phyloP scores from a whole-genome alignment of 108 stramenopile genomes.

The Nitzschia palea region DNA sequence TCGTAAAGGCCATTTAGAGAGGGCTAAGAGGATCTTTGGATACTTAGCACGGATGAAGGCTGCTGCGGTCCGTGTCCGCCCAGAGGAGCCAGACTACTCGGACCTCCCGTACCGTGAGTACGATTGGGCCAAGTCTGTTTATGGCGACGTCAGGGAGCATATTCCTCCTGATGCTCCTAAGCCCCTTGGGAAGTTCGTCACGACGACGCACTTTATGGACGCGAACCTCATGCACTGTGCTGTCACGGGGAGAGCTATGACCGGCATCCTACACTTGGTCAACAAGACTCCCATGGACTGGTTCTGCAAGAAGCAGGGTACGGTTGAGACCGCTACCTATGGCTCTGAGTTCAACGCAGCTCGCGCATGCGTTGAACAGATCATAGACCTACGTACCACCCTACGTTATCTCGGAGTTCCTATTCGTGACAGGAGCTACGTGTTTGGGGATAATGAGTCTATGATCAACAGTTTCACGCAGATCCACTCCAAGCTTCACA shows the following conservation, averaged over 20 bases:
- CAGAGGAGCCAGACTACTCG: slow-evolving; percentile 26
- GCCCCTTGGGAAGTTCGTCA: slow-evolving; percentile 20
- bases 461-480: slow-evolving; percentile 3
- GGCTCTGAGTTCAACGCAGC: slow-evolving; percentile 30
- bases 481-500: neutral
- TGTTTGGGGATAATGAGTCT: too few species aligned
- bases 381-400: slow-evolving; percentile 6
- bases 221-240: too few species aligned
- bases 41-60: slow-evolving; percentile 16
- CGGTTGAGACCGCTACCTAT: slow-evolving; percentile 44
- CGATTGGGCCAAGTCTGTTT: slow-evolving; percentile 17
- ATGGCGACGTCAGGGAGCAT: neutral
- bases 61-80: slow-evolving; percentile 44
- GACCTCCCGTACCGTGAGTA: neutral
- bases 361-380: slow-evolving; percentile 4
- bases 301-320: slow-evolving; percentile 34
- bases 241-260: slow-evolving; percentile 15
- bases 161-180: slow-evolving; percentile 17
- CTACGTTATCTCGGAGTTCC: slow-evolving; percentile 22
- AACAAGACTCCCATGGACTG: slow-evolving; percentile 36
- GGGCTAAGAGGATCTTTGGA: slow-evolving; percentile 15
- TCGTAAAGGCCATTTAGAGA: slow-evolving; percentile 11
- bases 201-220: slow-evolving; percentile 23
- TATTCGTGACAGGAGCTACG: neutral
- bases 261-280: slow-evolving; percentile 29